Evolutionary conservation across 2,329 filamentous ascomycete species (phyloP), one percentile per base, ranked within the genome.

Genomic region (Lecanicillium sp.): DNA sequence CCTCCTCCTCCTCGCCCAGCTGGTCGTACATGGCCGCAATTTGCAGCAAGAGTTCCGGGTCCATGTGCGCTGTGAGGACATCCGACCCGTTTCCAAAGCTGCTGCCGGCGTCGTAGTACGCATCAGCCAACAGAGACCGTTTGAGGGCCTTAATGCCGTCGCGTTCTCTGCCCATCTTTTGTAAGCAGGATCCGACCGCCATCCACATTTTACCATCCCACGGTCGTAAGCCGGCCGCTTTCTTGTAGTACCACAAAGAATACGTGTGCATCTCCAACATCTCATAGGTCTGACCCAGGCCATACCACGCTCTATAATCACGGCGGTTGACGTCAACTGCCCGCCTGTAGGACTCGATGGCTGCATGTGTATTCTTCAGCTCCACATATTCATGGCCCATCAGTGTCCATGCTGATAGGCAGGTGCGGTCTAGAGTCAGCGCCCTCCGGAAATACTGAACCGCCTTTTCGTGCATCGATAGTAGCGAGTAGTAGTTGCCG

Each of bases 131-230:
- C 7, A 98, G 68, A 0, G 92, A 92, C 28, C 92, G 83, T 58
- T 98, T 98, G 51, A 95, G 79, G 1, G 92, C 87, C 54, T 94
- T 92, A 60, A 98, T 96, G 20, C 87, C 90, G 50, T 96, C 89
- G n/a, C 81, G 74, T 36, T 87, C 71, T 39, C 89, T 80, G 37
- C 81, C 83, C 73, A 96, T 94, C 57, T 89, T 90, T 45, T 90
- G 84, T 46, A 94, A 81, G 57, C 90, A 96, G 25, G 85, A 85
- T 9, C 87, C 92, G 5, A 98, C 88, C 0, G 92, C 92, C 68
- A 92, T 84, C 92, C 92, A 98, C 86, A 98, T 94, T 61, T 97
- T 97, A 1, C 89, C 87, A 51, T 98, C 92, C 72, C 90, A 96
- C 0, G 90, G 88, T n/a, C 89, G 79, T 2, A 98, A 69, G 0